Base-by-base conservation (phyloP, 2,329 filamentous ascomycete species). In the Colletotrichum gloeosporioides region DNA sequence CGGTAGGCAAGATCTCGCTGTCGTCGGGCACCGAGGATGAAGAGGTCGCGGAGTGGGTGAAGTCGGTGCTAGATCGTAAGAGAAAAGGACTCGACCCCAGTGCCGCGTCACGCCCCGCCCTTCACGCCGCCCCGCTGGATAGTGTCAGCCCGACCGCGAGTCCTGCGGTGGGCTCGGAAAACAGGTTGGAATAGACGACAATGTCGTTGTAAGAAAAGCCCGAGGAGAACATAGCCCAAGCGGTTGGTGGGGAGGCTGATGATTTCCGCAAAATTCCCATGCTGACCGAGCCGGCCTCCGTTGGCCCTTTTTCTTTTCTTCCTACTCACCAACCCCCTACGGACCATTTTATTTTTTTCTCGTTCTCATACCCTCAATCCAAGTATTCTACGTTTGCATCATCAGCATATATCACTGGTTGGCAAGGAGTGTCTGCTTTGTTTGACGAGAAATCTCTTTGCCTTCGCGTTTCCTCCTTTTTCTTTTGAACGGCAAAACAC, bases 1-100 rank as follows among this genome's bases (percentile, higher is more conserved):
- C 85, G 8, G 86, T 89, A 9, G 86, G 85, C 32, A 84, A 86
- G 72, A 81, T 90, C 9, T 82, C 87, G 69, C 82, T 90, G 6
- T 84, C 83, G 57, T 82, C 82, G 7, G 78, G 78, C 36, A 85
- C 83, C 6, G 91, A 93, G 69, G 96, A 99, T 80, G 87, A 89
- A 49, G 96, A 99, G 83, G 95, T 99, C 7, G 95, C 95, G 0
- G 90, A 92, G 32, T 99, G 97, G 97, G 96, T 98, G 2, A 90
- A 89, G 53, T 87, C 86, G 8, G 94, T 95, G 22, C 85, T 99
- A 57, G 92, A 94, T 78, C 90, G 90, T 80, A 93, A 93, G 81
- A 89, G 88, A 77, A 90, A 88, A 3, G 94, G 90, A 87, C 82
- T 86, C 44, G 81, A 85, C 53, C 82, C 81, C 57, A 88, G 87